A percentile compares a stretch with the other conserved stretches of the same genome.
These are phyloP conservation scores for Polysphondylium violaceum DNA, from an alignment of 78 protist genomes.

Conservation along the genomic window DNA sequence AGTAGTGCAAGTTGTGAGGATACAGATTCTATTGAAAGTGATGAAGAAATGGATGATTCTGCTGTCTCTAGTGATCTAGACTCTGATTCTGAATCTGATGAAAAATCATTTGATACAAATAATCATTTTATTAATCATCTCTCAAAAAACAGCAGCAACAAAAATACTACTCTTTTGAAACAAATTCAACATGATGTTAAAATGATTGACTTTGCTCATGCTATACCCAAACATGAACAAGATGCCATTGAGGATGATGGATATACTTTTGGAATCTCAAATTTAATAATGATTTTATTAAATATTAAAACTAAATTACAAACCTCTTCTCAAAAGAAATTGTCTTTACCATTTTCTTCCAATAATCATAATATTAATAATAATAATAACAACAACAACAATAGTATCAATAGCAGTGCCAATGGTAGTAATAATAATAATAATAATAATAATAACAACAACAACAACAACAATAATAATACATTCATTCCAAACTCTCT, in stretches of 20 bases:
- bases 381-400: no score
- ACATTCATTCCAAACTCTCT: no score
- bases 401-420: no score
- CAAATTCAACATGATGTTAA: constrained; percentile 31
- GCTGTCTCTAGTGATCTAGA: constrained; percentile 18
- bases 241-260: constrained; percentile 68
- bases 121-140: neutral
- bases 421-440: no score
- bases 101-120: neutral
- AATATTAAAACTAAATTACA: constrained; percentile 20
- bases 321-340: no score
- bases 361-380: no score
- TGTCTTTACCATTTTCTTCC: no score
- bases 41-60: constrained; percentile 24
- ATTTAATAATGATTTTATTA: constrained; percentile 12
- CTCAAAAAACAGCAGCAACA: neutral
- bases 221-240: constrained; percentile 8
- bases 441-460: no score
- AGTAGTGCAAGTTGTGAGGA: no score
- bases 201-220: constrained; percentile 79
- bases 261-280: constrained; percentile 53
- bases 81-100: constrained; percentile 24
- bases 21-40: constrained; percentile 21
- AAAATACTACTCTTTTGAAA: neutral
- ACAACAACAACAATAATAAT: no score